phyloP scores from a whole-genome alignment of 345 rosid species.

The Firmiana major region DNA sequence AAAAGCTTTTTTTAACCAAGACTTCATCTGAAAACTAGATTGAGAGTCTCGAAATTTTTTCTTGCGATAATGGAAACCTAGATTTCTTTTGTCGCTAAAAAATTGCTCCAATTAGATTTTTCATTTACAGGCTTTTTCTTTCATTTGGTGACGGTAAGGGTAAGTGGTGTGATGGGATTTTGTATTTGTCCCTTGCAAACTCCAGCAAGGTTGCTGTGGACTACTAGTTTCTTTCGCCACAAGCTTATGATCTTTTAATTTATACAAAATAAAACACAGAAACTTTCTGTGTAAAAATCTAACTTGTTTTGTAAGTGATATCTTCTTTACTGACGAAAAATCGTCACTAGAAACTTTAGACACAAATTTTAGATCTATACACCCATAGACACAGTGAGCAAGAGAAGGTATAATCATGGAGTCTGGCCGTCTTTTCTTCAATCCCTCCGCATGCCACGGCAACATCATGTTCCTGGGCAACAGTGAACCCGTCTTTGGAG shows the following conservation, averaged over 20 bases:
- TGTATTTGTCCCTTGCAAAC: conserved; percentile 73
- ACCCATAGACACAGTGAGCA: neutral
- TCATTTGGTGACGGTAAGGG: neutral
- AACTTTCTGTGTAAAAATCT: neutral
- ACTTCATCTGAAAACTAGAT: neutral
- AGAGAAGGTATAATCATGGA: conserved; percentile 41
- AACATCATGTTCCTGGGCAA: conserved; percentile 67
- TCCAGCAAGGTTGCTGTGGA: conserved; percentile 93
- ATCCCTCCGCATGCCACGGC: conserved; percentile 50
- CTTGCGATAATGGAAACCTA: too few species aligned
- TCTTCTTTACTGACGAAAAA: neutral
- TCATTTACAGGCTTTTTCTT: neutral
- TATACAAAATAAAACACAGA: neutral
- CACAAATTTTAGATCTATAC: neutral
- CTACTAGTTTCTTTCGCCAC: conserved; percentile 95
- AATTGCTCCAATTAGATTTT: neutral
- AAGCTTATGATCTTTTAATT: conserved; percentile 79
- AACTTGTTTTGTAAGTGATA: neutral
- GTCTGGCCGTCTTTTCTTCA: conserved; percentile 58
- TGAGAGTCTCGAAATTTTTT: neutral
- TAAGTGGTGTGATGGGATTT: conserved; percentile 68
- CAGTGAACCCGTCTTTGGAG: conserved; percentile 48
- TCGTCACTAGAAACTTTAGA: neutral
- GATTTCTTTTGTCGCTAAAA: too few species aligned
- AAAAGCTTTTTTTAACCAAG: conserved; percentile 13